A percentile compares a stretch with the other conserved stretches of the same genome.
Evolutionary conservation across 345 rosid species (phyloP).

Genomic region (Ceriops decandra): DNA sequence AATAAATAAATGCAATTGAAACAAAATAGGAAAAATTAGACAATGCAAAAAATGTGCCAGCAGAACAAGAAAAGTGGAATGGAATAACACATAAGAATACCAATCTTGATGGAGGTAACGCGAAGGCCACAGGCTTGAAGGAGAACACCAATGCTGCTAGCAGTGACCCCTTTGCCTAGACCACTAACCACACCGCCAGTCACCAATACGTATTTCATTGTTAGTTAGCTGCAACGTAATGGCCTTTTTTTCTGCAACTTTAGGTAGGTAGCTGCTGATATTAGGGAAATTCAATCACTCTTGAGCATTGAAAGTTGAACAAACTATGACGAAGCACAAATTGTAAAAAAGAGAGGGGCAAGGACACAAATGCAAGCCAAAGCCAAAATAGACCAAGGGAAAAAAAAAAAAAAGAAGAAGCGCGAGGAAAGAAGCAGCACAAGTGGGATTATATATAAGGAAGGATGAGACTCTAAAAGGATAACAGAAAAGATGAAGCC

Average conservation of each 20-base stretch:
- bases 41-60: too few relatives aligned
- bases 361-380: too few relatives aligned
- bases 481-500: too few relatives aligned
- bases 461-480: too few relatives aligned
- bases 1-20: neutral
- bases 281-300: neutral
- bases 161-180: slow-evolving; percentile 35
- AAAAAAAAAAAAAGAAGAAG: too few relatives aligned
- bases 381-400: too few relatives aligned
- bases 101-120: slow-evolving; percentile 33
- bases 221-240: neutral
- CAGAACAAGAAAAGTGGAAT: too few relatives aligned
- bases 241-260: neutral
- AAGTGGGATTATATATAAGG: too few relatives aligned
- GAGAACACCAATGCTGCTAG: slow-evolving; percentile 30
- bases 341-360: too few relatives aligned
- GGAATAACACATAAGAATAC: neutral
- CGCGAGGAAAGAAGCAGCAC: too few relatives aligned
- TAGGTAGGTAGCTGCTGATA: neutral
- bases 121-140: slow-evolving; percentile 33
- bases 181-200: slow-evolving; percentile 35
- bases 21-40: neutral
- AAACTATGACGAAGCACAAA: too few relatives aligned
- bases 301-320: too few relatives aligned
- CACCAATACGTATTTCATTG: slow-evolving; percentile 32